Evolutionary conservation across 2,329 filamentous ascomycete species (phyloP).

Genomic region (Colletotrichum aenigma): DNA sequence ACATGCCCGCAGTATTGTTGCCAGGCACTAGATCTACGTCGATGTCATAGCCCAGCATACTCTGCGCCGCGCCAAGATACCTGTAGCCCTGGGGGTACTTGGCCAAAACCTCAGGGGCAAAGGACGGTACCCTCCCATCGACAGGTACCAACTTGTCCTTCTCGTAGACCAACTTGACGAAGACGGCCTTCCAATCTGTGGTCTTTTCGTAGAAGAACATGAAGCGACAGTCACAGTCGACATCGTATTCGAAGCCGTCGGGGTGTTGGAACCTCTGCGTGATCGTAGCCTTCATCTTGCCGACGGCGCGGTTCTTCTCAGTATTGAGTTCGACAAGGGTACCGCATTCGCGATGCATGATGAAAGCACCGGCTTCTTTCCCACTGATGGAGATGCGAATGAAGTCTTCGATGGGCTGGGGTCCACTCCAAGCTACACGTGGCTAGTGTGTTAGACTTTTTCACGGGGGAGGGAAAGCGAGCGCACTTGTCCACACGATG

Average conservation of each 20-base stretch:
- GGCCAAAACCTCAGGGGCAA: constrained; percentile 40
- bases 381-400: constrained; percentile 51
- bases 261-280: constrained; percentile 49
- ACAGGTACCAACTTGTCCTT: constrained; percentile 54
- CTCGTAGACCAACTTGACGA: constrained; percentile 54
- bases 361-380: constrained; percentile 56
- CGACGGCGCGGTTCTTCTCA: constrained; percentile 44
- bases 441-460: neutral
- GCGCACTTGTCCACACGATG: constrained; percentile 54
- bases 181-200: constrained; percentile 42
- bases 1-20: constrained; percentile 40
- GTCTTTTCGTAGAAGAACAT: constrained; percentile 49
- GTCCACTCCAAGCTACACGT: constrained; percentile 47
- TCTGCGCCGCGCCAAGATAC: constrained; percentile 51
- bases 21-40: constrained; percentile 44
- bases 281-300: constrained; percentile 60
- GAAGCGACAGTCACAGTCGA: constrained; percentile 56
- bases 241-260: constrained; percentile 44
- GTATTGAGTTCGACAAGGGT: constrained; percentile 48
- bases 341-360: constrained; percentile 60
- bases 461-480: neutral
- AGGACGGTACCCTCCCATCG: constrained; percentile 43
- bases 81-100: constrained; percentile 49
- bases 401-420: constrained; percentile 42
- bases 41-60: constrained; percentile 47